These are phyloP conservation scores for Mucor lusitanicus DNA, from an alignment of 371 early-diverging fungal species.

Conservation along the genomic window DNA sequence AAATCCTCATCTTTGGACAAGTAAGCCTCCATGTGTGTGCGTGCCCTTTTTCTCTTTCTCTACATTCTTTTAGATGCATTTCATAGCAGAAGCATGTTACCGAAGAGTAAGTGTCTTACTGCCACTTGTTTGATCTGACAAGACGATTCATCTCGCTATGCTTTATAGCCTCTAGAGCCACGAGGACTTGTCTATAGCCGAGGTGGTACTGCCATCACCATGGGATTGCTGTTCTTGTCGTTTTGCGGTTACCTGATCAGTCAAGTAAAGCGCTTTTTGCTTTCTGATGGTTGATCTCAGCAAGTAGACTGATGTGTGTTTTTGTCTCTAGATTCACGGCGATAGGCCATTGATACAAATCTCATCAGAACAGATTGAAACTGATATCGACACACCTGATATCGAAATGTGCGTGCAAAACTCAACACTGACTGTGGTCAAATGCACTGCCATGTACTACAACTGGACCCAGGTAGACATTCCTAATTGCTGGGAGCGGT, in stretches of 20 bases:
- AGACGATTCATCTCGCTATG: neutral
- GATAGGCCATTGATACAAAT: constrained; percentile 38
- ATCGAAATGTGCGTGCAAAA: constrained; percentile 42
- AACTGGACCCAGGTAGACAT: constrained; percentile 21
- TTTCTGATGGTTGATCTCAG: neutral
- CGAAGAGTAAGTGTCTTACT: constrained; percentile 25
- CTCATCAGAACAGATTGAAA: constrained; percentile 28
- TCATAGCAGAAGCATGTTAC: constrained; percentile 43
- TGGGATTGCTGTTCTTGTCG: constrained; percentile 30
- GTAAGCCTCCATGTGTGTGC: neutral
- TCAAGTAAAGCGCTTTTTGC: constrained; percentile 16
- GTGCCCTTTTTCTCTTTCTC: neutral
- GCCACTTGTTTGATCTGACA: neutral
- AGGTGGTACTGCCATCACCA: constrained; percentile 26
- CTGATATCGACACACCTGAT: constrained; percentile 28
- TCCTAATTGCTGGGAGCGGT: constrained; percentile 17
- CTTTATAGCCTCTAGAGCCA: constrained; percentile 39
- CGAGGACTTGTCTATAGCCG: constrained; percentile 26
- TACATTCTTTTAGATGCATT: constrained; percentile 31
- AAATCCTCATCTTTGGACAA: neutral
- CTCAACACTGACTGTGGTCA: constrained; percentile 25
- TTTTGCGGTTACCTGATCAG: constrained; percentile 37
- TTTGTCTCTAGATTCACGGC: constrained; percentile 31
- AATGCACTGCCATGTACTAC: constrained; percentile 26
- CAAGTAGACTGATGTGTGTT: too few species aligned